Percentiles rank a stretch among this genome's conserved stretches.
Evolutionary conservation across 805 yeast genomes (phyloP).

Genomic region (Candida railenensis): DNA sequence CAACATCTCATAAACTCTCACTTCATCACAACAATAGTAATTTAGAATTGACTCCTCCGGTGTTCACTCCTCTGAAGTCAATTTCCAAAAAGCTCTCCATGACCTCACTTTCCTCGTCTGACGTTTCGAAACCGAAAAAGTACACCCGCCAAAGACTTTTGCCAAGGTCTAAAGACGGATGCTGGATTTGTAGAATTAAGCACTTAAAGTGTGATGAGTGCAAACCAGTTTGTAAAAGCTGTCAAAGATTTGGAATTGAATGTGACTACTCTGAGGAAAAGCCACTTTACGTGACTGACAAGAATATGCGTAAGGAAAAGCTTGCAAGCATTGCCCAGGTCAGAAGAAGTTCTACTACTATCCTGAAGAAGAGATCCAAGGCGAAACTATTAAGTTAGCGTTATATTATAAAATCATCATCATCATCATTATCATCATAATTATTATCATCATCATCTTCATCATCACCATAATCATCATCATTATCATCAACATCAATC

Average conservation of each 20-base stretch:
- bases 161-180: constrained; percentile 43
- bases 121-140: constrained; percentile 24
- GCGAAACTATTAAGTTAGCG: background rate
- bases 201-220: constrained; percentile 45
- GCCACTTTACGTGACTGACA: constrained; percentile 39
- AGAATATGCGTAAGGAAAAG: constrained; percentile 31
- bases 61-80: constrained; percentile 3
- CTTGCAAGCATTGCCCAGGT: constrained; percentile 28
- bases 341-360: constrained; percentile 17
- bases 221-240: constrained; percentile 36
- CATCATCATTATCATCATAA: background rate
- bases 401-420: background rate
- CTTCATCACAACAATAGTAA: constrained; percentile 4
- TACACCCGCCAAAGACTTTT: constrained; percentile 38
- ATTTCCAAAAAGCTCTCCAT: constrained; percentile 5
- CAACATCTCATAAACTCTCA: background rate
- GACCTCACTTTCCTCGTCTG: background rate
- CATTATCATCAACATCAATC: no score
- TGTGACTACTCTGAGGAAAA: constrained; percentile 41
- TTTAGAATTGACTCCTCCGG: constrained; percentile 3
- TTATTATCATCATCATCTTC: background rate
- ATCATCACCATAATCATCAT: background rate
- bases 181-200: constrained; percentile 47
- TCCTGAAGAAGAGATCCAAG: constrained; percentile 6
- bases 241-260: constrained; percentile 37